Base-by-base conservation (phyloP, 345 rosid genomes). In the Gossypium rotundifolium region DNA sequence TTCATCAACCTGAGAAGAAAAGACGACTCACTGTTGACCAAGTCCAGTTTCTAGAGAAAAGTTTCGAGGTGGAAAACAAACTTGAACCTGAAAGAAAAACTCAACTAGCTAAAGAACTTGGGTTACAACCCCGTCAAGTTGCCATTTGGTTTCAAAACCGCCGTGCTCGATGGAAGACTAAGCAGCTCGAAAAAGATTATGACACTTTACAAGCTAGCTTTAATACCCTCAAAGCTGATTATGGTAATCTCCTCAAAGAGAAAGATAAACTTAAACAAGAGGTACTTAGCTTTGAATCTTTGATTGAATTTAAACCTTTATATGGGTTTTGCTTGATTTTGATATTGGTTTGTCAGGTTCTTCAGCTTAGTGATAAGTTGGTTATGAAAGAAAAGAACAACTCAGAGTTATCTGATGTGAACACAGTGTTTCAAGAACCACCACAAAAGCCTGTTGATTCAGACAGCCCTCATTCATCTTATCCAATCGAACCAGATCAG, bases 71-170 rank as follows among this genome's bases (percentile, higher is more conserved):
- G 3, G 92, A 86, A 72, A 90, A 88, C 74, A 86, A 84, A 80
- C 90, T 90, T 54, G 89, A 88, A 78, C 92, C 90, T 16, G 90
- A 88, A 16, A 79, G 90, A 78, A 90, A 88, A 72, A 74, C 85
- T 69, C 90, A 90, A 77, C 89, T 90, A 18, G 90, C 94, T 8
- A 85, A 79, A 45, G 90, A 90, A 51, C 84, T 90, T 2, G 87
- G 90, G 9, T 76, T 90, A 84, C 89, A 85, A 84, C 94, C 91
- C 14, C 85, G 90, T 42, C 94, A 90, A 72, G 87, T 88, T 7
- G 92, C 89, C 1, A 86, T 90, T 11, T 90, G 94, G 94, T 88
- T 90, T 62, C 88, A 88, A 76, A 90, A 86, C 78, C 87, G 92
- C 29, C 83, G 91, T 17, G 94, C 94, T n/a, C 80, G 86, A 13